Evolutionary conservation across 2,329 filamentous ascomycete species (phyloP).

Genomic region (Fusarium chuoi): DNA sequence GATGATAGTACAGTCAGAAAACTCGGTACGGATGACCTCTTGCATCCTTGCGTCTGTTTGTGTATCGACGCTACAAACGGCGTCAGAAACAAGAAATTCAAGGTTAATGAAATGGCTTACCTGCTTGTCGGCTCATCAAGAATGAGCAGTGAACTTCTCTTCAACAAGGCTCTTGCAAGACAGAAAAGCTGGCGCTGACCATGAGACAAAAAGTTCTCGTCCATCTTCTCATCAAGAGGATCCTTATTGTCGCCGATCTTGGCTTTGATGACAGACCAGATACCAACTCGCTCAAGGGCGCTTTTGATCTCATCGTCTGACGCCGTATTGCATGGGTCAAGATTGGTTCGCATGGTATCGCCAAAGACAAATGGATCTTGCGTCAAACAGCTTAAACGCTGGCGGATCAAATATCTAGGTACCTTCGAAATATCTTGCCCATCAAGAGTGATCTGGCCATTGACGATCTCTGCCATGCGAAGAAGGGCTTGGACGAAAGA

Average conservation of each 20-base stretch:
- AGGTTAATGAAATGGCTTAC: constrained; percentile 14
- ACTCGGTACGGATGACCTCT: constrained; percentile 45
- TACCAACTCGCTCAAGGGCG: constrained; percentile 58
- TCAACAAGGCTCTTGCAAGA: constrained; percentile 46
- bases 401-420: constrained; percentile 43
- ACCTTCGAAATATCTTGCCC: constrained; percentile 51
- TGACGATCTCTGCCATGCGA: constrained; percentile 57
- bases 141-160: constrained; percentile 43
- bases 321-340: constrained; percentile 55
- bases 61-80: constrained; percentile 41
- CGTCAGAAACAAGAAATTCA: constrained; percentile 1
- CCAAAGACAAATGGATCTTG: constrained; percentile 64
- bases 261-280: constrained; percentile 56
- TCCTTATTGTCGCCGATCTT: constrained; percentile 48
- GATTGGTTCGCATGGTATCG: constrained; percentile 61
- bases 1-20: constrained; percentile 46
- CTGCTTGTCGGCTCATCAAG: constrained; percentile 55
- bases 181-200: constrained; percentile 50
- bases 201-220: constrained; percentile 51
- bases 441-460: constrained; percentile 59
- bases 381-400: constrained; percentile 57
- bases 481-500: constrained; percentile 58
- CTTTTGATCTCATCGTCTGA: constrained; percentile 55
- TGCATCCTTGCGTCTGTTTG: constrained; percentile 46
- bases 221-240: constrained; percentile 49